A percentile compares a stretch with the other conserved stretches of the same genome.
phyloP scores from a whole-genome alignment of 345 rosid species.

The Salix arbutifolia region DNA sequence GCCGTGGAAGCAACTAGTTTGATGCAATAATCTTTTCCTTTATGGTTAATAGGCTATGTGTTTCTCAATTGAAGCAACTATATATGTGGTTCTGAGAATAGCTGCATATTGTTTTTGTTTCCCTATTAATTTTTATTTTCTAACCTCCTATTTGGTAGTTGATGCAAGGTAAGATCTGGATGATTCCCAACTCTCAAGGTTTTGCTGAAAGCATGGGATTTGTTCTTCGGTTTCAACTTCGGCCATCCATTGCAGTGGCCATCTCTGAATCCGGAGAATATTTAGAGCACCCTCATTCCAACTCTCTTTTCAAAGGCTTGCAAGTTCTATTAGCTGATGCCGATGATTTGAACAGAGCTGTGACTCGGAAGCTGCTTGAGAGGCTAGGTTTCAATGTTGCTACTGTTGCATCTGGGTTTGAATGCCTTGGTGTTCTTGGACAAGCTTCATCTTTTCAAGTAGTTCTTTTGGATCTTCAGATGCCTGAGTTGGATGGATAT shows the following conservation, averaged over 20 bases:
- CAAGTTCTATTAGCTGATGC: conserved; percentile 71
- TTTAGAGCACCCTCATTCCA: conserved; percentile 48
- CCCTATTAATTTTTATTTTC: background rate
- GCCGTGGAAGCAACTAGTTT: too few species aligned
- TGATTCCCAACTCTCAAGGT: conserved; percentile 50
- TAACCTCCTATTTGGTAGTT: conserved; percentile 35
- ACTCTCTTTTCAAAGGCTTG: conserved; percentile 60
- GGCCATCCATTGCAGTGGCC: conserved; percentile 38
- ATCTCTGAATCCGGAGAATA: conserved; percentile 46
- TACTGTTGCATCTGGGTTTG: conserved; percentile 64
- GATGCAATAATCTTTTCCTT: too few species aligned
- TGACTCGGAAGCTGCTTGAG: conserved; percentile 70
- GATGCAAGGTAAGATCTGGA: conserved; percentile 89
- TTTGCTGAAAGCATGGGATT: conserved; percentile 67
- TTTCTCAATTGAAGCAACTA: too few species aligned
- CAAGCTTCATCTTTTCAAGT: conserved; percentile 51
- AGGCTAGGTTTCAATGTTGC: conserved; percentile 80
- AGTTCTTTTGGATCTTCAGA: conserved; percentile 72
- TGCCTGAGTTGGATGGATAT: conserved; percentile 73
- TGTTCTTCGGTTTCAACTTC: conserved; percentile 60
- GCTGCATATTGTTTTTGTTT: background rate
- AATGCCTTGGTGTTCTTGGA: conserved; percentile 57
- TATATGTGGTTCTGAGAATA: too few species aligned
- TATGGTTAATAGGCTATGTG: background rate
- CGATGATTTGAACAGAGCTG: conserved; percentile 68